phyloP scores from a whole-genome alignment of 2,329 filamentous ascomycete genomes.

The Pyrenochaeta sp. region DNA sequence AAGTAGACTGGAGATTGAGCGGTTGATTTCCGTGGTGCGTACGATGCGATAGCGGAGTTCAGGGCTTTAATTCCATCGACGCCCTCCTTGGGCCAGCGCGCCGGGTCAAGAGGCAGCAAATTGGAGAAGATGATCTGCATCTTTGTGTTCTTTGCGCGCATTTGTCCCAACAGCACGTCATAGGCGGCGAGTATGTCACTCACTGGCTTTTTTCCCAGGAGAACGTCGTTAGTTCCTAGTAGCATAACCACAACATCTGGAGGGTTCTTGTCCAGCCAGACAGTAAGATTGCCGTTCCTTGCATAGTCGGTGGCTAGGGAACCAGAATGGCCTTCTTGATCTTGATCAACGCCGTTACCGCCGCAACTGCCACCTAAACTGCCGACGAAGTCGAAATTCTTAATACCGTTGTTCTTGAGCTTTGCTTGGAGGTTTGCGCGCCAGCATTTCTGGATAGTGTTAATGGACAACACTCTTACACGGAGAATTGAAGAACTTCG shows the following conservation, averaged over 20 bases:
- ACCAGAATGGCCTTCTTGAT: slow-evolving; percentile 58
- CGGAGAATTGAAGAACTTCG: neutral
- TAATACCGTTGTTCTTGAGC: slow-evolving; percentile 31
- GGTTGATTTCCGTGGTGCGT: slow-evolving; percentile 31
- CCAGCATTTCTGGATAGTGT: slow-evolving; percentile 44
- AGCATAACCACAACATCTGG: slow-evolving; percentile 59
- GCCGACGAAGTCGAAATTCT: slow-evolving; percentile 48
- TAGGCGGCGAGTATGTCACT: slow-evolving; percentile 51
- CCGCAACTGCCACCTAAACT: slow-evolving; percentile 45
- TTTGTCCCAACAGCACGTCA: slow-evolving; percentile 51
- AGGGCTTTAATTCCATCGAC: slow-evolving; percentile 28
- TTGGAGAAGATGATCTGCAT: slow-evolving; percentile 53
- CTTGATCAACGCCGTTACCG: slow-evolving; percentile 53
- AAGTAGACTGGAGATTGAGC: slow-evolving; percentile 33
- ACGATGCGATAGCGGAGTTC: slow-evolving; percentile 27
- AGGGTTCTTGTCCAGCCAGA: slow-evolving; percentile 50
- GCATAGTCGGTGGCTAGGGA: slow-evolving; percentile 52
- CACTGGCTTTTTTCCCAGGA: slow-evolving; percentile 42
- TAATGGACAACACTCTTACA: slow-evolving; percentile 4
- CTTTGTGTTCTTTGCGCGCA: slow-evolving; percentile 52
- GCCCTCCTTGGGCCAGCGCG: slow-evolving; percentile 27
- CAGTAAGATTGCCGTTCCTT: slow-evolving; percentile 48
- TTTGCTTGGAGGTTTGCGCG: slow-evolving; percentile 44
- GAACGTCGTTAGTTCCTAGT: slow-evolving; percentile 56
- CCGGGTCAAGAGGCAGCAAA: slow-evolving; percentile 37